phyloP scores from a whole-genome alignment of 179 eudicot species.

The Amaranthus tricolor region DNA sequence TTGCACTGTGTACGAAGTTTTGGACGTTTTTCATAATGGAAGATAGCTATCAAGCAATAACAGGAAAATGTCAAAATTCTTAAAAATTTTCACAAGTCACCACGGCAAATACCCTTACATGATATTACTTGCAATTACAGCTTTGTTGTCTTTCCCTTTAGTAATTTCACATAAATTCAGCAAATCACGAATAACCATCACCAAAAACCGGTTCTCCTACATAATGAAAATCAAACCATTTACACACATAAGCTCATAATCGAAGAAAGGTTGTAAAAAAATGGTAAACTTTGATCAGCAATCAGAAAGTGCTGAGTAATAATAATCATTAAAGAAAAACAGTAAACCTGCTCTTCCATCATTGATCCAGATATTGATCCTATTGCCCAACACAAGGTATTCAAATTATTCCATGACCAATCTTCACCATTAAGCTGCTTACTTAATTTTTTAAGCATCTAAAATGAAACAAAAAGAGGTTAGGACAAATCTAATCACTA shows the following conservation, averaged over 20 bases:
- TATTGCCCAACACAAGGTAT: constrained; percentile 99
- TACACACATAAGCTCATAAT: neutral
- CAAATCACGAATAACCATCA: constrained; percentile 98
- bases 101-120: constrained; percentile 49
- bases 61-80: neutral
- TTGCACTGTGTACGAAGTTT: neutral
- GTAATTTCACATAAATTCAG: constrained; percentile 93
- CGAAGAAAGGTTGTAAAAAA: neutral
- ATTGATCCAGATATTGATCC: constrained; percentile 99
- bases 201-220: constrained; percentile 98
- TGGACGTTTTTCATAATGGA: neutral
- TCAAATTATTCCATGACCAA: constrained; percentile 98
- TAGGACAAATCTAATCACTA: neutral
- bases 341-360: constrained; percentile 89
- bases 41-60: neutral
- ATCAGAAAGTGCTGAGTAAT: neutral
- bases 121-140: constrained; percentile 99
- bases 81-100: neutral
- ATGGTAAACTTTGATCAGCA: neutral
- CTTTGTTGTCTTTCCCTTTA: constrained; percentile 99
- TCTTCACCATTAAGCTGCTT: constrained; percentile 94
- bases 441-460: constrained; percentile 90
- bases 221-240: constrained; percentile 16
- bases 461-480: neutral
- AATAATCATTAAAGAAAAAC: neutral